Base-by-base conservation (phyloP, 352 stramenopile species). In the Aphanomyces cochlioides region DNA sequence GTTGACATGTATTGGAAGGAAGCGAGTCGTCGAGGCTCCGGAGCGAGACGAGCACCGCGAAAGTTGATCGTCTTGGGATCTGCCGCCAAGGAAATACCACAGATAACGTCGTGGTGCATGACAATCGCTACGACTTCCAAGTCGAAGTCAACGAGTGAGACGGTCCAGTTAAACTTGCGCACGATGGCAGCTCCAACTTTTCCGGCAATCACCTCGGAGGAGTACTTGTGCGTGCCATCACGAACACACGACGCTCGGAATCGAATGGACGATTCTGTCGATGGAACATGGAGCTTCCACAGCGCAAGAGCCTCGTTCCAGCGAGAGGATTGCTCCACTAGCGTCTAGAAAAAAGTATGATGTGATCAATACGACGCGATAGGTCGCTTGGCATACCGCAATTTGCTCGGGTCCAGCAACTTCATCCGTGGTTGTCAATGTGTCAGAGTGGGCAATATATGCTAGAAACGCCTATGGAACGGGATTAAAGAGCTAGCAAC, bases 161-260 rank as follows among this genome's bases (percentile, higher is more conserved):
- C 85, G 7, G 70, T 67, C 84, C 84, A 93, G 5, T 78, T 72
- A 15, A 88, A 84, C 64, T 83, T 81, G 10, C 4, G 8, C 38
- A 86, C 57, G 47, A 90, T 77, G 10, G 69, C 75, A 8, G 77
- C 83, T 43, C 84, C 84, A 8, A 93, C 78, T 67, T 87, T 80
- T 15, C 76, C 84, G 0, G 85, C 83, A 19, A 93, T 74, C 38
- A 74, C 75, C 36, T 88, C 78, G 13, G 84, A 93, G 34, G 87
- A 88, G 72, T 87, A 93, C 21, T 75, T 77, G 69, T 93, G 85
- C 12, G 83, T 83, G 3, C 85, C 85, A 57, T 93, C 85, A 17
- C 85, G 84, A 54, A 93, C 84, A 70, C 85, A 92, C 13, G 85
- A 93, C 8, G 81, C 85, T 28, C 85, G 81, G 66, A 93, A 93